These are phyloP conservation scores for Blastobotrys capitulatus DNA, from an alignment of 1,139 yeast genomes.

Conservation along the genomic window DNA sequence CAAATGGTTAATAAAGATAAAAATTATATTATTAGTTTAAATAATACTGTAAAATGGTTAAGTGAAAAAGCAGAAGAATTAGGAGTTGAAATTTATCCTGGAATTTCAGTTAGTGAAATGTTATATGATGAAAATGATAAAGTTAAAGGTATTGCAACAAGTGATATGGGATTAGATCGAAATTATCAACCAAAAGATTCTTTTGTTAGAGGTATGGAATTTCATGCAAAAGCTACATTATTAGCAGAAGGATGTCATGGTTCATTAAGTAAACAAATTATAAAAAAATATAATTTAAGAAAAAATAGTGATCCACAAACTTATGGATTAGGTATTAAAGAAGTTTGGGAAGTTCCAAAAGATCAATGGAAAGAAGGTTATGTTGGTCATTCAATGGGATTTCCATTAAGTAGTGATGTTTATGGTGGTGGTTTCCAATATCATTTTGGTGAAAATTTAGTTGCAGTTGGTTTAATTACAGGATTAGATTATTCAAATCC, in stretches of 20 bases:
- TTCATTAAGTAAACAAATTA: conserved; percentile 72
- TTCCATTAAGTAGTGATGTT: conserved; percentile 64
- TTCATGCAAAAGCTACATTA: conserved; percentile 80
- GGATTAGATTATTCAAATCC: conserved; percentile 95
- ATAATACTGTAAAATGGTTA: conserved; percentile 73
- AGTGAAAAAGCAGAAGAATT: conserved; percentile 87
- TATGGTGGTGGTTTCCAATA: conserved; percentile 98
- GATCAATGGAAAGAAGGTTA: conserved; percentile 75
- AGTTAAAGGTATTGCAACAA: conserved; percentile 87
- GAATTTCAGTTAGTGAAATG: conserved; percentile 82
- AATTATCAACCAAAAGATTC: conserved; percentile 69
- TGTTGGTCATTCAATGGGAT: conserved; percentile 87
- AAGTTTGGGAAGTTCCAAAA: conserved; percentile 93
- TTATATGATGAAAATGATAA: conserved; percentile 53
- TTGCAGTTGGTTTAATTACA: conserved; percentile 81
- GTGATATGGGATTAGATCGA: conserved; percentile 79
- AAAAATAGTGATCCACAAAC: conserved; percentile 71
- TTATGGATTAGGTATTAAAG: conserved; percentile 91
- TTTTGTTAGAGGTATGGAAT: conserved; percentile 95
- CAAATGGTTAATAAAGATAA: conserved; percentile 70
- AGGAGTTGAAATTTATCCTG: conserved; percentile 92
- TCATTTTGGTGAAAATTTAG: conserved; percentile 91
- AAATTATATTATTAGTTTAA: conserved; percentile 80
- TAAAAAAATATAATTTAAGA: conserved; percentile 63
- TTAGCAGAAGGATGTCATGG: conserved; percentile 98